Evolutionary conservation across 441 rosid species (phyloP), one percentile per base, ranked within the genome.

Genomic region (Rhodomyrtus psidioides): DNA sequence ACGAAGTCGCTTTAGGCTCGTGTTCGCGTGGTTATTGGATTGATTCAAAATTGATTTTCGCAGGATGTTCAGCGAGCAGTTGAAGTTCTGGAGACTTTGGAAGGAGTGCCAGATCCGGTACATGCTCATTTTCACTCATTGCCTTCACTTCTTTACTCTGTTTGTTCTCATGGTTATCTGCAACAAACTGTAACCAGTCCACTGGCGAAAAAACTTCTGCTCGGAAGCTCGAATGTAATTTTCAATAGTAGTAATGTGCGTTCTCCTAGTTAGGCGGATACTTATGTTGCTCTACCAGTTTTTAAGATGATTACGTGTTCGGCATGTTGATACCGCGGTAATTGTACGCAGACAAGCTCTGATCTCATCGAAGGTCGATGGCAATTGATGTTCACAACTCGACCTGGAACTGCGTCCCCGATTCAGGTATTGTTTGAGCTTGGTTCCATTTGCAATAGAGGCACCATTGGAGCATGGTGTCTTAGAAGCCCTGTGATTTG

Each of bases 331-430:
- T 19, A 19, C 10, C 49, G 27, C 1, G 27, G 44, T 55, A 30
- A 55, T 58, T 83, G 24, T 87, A 79, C 88, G 82, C 91, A 96
- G 99, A 95, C 99, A 56, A 89, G 87, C 62, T 93, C 96, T 81
- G 88, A 89, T 15, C 90, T 97, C 83, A 94, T 96, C 21, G 99
- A 96, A 91, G 99, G 99, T 75, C 90, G 94, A 27, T 97, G 99
- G 99, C 95, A 93, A 84, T 88, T 97, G 84, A 95, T 96, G 96
- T 96, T 97, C 86, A 97, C 99, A 1, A 96, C 98, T 46, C 94
- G 98, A 91, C 98, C 98, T 42, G 98, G 98, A 83, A 95, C 99
- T 34, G 96, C 99, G 76, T 97, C 99, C 81, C 98, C 98, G 51
- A 95, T 96, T 85, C 99, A 96, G 96, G 99, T 94, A 83, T 53